A percentile compares a stretch with the other conserved stretches of the same genome.
Evolutionary conservation across 345 rosid genomes (phyloP).

Genomic region (Ailanthus altissimus): DNA sequence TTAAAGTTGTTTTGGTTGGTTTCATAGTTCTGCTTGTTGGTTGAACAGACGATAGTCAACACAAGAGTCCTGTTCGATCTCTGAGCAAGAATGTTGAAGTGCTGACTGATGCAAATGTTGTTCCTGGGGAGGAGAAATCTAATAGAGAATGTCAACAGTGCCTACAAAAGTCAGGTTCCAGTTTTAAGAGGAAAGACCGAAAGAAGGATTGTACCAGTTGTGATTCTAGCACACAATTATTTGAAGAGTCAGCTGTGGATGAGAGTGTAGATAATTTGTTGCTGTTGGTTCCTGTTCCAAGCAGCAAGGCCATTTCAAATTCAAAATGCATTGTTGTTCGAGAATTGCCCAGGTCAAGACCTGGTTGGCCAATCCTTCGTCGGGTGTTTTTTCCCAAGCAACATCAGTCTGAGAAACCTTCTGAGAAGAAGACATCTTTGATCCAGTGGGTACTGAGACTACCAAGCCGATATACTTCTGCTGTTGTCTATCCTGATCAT

Average conservation of each 20-base stretch:
- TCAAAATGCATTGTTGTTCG: constrained; percentile 17
- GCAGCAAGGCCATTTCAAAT: constrained; percentile 32
- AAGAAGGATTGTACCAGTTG: constrained; percentile 17
- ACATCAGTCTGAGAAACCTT: constrained; percentile 39
- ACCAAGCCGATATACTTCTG: constrained; percentile 58
- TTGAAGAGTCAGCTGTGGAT: constrained; percentile 19
- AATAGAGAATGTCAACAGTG: constrained; percentile 11
- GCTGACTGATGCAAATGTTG: constrained; percentile 11
- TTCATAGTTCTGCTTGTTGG: not conserved
- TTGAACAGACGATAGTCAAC: constrained; percentile 19
- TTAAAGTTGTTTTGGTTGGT: not conserved
- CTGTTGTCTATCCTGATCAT: constrained; percentile 64
- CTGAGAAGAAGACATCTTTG: constrained; percentile 46
- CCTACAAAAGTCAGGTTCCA: constrained; percentile 9
- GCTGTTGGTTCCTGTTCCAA: constrained; percentile 55
- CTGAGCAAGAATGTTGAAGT: constrained; percentile 6
- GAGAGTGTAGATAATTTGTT: constrained; percentile 38
- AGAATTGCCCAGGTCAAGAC: constrained; percentile 33
- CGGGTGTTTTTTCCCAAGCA: constrained; percentile 39
- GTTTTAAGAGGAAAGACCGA: not conserved
- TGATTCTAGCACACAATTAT: constrained; percentile 15
- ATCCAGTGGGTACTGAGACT: constrained; percentile 49
- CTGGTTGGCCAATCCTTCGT: constrained; percentile 66
- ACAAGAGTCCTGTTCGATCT: constrained; percentile 8
- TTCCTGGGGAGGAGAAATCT: constrained; percentile 15